Evolutionary conservation across 345 rosid species (phyloP).

Genomic region (Geranium brycei): DNA sequence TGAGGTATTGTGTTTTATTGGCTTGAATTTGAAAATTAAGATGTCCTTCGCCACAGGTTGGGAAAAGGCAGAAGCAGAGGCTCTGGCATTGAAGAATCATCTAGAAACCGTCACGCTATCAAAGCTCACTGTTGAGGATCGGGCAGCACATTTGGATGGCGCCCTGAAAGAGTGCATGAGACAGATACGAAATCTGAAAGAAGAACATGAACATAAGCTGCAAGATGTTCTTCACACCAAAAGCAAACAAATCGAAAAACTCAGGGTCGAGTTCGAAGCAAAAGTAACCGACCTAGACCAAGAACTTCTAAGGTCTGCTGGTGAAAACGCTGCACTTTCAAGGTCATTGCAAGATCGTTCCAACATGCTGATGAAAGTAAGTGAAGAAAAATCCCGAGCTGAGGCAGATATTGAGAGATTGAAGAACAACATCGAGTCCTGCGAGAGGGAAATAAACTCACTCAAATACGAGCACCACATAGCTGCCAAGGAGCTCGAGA

Average conservation of each 20-base stretch:
- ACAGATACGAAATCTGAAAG: conserved; percentile 82
- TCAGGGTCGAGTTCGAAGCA: conserved; percentile 59
- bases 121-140: conserved; percentile 81
- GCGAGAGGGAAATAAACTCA: conserved; percentile 76
- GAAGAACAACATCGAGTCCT: conserved; percentile 68
- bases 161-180: conserved; percentile 97
- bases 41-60: conserved; percentile 45
- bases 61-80: conserved; percentile 99
- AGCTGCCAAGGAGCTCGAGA: conserved; percentile 71
- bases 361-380: conserved; percentile 57
- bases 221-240: conserved; percentile 50
- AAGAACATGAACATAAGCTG: conserved; percentile 75
- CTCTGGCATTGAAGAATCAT: conserved; percentile 68
- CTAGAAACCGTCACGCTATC: conserved; percentile 74
- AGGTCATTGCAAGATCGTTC: conserved; percentile 84
- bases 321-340: conserved; percentile 66
- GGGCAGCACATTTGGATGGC: conserved; percentile 82
- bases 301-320: conserved; percentile 64
- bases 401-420: conserved; percentile 79
- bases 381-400: conserved; percentile 69
- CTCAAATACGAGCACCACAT: conserved; percentile 76
- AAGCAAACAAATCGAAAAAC: conserved; percentile 63
- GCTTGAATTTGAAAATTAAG: conserved; percentile 1
- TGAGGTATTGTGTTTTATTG: background rate
- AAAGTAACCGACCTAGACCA: conserved; percentile 55